phyloP scores from a whole-genome alignment of 2,329 filamentous ascomycete species.

The Nannizziopsis arthrosporioides region DNA sequence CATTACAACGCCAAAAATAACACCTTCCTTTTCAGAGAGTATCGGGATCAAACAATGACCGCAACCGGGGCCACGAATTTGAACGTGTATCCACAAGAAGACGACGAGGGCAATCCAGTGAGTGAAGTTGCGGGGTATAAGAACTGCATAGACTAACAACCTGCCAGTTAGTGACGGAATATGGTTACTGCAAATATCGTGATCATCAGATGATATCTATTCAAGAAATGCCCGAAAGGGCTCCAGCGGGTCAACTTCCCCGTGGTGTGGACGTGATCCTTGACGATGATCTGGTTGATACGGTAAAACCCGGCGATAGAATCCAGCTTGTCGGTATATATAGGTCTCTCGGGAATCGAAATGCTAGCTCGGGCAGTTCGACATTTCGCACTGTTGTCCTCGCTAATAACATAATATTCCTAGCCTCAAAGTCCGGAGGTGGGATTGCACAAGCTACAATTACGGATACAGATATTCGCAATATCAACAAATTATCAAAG shows the following conservation, averaged over 20 bases:
- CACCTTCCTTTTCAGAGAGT: slow-evolving; percentile 79
- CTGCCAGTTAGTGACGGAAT: slow-evolving; percentile 67
- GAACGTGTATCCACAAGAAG: slow-evolving; percentile 87
- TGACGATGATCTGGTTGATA: slow-evolving; percentile 91
- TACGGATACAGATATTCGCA: slow-evolving; percentile 92
- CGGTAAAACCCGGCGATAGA: slow-evolving; percentile 86
- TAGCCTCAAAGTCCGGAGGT: slow-evolving; percentile 92
- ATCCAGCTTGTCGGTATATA: slow-evolving; percentile 97
- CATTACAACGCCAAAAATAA: slow-evolving; percentile 85
- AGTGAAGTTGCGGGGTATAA: slow-evolving; percentile 14
- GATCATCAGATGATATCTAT: slow-evolving; percentile 98
- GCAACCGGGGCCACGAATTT: slow-evolving; percentile 72
- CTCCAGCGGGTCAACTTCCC: slow-evolving; percentile 87
- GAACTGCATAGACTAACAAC: slow-evolving; percentile 6
- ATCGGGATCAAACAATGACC: slow-evolving; percentile 95
- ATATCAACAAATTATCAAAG: slow-evolving; percentile 96
- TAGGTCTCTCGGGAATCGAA: slow-evolving; percentile 85
- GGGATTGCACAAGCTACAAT: slow-evolving; percentile 85
- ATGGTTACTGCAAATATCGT: slow-evolving; percentile 87
- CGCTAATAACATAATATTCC: slow-evolving; percentile 85
- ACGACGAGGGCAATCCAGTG: slow-evolving; percentile 78
- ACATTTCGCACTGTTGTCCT: slow-evolving; percentile 90
- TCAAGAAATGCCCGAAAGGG: slow-evolving; percentile 97
- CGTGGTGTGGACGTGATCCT: slow-evolving; percentile 92
- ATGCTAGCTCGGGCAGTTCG: slow-evolving; percentile 78